Evolutionary conservation across 2,329 filamentous ascomycete species (phyloP).

Genomic region (Hypomyces perniciosus): DNA sequence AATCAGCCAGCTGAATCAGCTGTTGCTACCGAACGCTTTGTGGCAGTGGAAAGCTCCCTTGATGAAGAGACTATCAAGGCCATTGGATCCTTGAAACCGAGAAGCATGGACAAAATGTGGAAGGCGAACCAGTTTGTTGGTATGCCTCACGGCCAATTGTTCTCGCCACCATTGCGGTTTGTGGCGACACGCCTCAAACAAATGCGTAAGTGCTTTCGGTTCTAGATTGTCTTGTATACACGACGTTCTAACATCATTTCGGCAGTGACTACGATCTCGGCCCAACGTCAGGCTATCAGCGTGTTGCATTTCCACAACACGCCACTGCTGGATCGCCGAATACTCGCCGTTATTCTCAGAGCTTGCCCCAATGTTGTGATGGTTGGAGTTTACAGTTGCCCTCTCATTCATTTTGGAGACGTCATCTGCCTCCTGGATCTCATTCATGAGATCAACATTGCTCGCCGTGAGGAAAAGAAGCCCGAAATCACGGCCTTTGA

Average conservation of each 20-base stretch:
- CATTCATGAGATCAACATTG: slow-evolving; percentile 29
- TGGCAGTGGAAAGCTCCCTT: too few species aligned
- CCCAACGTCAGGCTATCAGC: slow-evolving; percentile 13
- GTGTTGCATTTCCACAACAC: slow-evolving; percentile 27
- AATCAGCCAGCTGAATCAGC: too few species aligned
- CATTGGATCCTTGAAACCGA: slow-evolving; percentile 1
- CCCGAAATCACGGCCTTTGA: slow-evolving; percentile 24
- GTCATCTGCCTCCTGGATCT: slow-evolving; percentile 28
- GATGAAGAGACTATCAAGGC: not conserved
- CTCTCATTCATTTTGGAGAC: slow-evolving; percentile 32
- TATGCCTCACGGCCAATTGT: not conserved
- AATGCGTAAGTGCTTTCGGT: slow-evolving; percentile 21
- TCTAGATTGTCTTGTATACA: not conserved
- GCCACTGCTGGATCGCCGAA: slow-evolving; percentile 27
- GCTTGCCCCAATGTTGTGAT: slow-evolving; percentile 26
- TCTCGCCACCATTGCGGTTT: slow-evolving; percentile 14
- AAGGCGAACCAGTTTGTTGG: slow-evolving; percentile 16
- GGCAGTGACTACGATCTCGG: slow-evolving; percentile 21
- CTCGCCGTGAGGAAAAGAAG: slow-evolving; percentile 11
- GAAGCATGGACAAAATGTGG: slow-evolving; percentile 11
- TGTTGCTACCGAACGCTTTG: not conserved
- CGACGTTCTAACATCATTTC: not conserved
- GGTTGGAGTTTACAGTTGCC: slow-evolving; percentile 33
- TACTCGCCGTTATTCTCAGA: slow-evolving; percentile 30
- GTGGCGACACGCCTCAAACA: slow-evolving; percentile 8